These are phyloP conservation scores for Thelonectria olida DNA, from an alignment of 2,329 filamentous ascomycete species.

Conservation along the genomic window DNA sequence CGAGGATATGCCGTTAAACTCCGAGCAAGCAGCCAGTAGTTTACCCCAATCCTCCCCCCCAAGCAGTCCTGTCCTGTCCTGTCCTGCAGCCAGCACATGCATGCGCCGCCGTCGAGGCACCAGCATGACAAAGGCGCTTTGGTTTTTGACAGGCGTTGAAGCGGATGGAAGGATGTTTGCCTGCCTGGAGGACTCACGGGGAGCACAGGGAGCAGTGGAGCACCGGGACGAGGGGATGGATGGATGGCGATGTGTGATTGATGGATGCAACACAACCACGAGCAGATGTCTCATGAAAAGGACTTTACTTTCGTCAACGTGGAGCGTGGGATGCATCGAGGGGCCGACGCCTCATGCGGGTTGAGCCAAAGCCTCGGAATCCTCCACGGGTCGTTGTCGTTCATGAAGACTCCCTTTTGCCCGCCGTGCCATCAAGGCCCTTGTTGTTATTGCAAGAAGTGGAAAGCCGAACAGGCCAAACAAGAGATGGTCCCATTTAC, in stretches of 20 bases:
- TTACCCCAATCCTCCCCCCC: background rate
- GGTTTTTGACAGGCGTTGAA: constrained; percentile 2
- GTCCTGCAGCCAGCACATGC: constrained; percentile 21
- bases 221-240: too few species aligned
- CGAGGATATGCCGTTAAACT: too few species aligned
- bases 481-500: too few species aligned
- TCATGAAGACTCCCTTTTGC: constrained; percentile 18
- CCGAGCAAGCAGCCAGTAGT: constrained; percentile 1
- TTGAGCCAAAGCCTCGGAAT: constrained; percentile 10
- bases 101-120: constrained; percentile 15
- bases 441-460: too few species aligned
- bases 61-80: background rate
- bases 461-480: too few species aligned
- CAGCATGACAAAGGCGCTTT: background rate
- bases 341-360: background rate
- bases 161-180: constrained; percentile 17
- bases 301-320: background rate
- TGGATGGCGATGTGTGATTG: background rate
- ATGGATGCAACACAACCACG: background rate
- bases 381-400: background rate
- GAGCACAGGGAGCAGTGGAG: too few species aligned
- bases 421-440: background rate
- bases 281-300: background rate
- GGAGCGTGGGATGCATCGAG: background rate
- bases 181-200: background rate